Conservation (phyloP, 805 yeast species). For the Dipodascus geniculatus region DNA sequence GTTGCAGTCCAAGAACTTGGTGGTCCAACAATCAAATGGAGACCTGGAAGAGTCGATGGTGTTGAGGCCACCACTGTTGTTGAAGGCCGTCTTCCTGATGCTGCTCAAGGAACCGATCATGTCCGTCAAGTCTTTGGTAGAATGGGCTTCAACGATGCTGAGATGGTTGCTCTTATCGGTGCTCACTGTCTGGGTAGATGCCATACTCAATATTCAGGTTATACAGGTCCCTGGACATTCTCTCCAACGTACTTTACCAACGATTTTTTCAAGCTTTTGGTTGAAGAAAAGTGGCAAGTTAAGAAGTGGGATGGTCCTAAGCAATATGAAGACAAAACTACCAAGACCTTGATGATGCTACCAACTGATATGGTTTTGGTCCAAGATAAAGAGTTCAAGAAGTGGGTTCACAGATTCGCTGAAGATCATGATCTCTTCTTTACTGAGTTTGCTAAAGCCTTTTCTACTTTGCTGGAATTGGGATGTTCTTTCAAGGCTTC, state of each 20-base stretch:
- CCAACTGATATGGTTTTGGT: conserved; percentile 59
- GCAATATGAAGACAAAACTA: conserved; percentile 46
- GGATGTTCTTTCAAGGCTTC: conserved; percentile 50
- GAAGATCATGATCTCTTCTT: conserved; percentile 45
- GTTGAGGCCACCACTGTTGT: conserved; percentile 40
- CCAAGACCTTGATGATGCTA: conserved; percentile 62
- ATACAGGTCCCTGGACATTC: conserved; percentile 78
- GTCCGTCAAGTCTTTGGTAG: conserved; percentile 52
- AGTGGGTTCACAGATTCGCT: conserved; percentile 51
- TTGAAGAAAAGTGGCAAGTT: conserved; percentile 42
- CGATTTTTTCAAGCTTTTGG: conserved; percentile 48
- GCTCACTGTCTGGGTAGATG: conserved; percentile 74
- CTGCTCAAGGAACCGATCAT: conserved; percentile 50
- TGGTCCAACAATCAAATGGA: conserved; percentile 70
- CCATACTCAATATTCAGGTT: conserved; percentile 48
- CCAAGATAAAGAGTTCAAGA: conserved; percentile 44
- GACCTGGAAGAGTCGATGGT: conserved; percentile 62
- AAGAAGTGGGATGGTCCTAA: conserved; percentile 51
- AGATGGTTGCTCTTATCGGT: conserved; percentile 62
- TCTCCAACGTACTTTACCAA: conserved; percentile 61
- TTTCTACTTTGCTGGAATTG: conserved; percentile 53
- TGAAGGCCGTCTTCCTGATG: conserved; percentile 67
- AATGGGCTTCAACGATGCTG: conserved; percentile 58
- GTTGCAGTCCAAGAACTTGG: conserved; percentile 67
- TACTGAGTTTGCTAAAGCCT: conserved; percentile 50